A percentile compares a stretch with the other conserved stretches of the same genome.
Conservation (phyloP, 1,139 yeast species). For the Lodderomyces theae region DNA sequence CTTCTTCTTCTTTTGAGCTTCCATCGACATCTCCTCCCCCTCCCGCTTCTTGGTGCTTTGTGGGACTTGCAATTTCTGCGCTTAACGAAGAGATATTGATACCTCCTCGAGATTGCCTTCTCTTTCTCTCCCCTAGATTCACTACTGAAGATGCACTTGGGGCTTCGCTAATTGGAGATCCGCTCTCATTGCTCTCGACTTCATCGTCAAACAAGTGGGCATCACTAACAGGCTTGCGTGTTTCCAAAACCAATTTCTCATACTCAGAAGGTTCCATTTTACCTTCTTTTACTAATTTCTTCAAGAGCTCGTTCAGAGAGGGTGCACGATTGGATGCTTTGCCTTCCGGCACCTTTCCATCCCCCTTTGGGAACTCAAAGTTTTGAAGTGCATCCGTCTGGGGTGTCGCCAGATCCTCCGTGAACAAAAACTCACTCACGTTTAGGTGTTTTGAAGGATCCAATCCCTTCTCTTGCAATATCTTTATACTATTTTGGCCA, state of each 20-base stretch:
- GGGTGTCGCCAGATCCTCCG: slow-evolving; percentile 10
- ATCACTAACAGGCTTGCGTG: slow-evolving; percentile 23
- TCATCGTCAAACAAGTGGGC: slow-evolving; percentile 33
- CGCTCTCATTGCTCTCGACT: slow-evolving; percentile 18
- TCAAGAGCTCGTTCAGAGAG: slow-evolving; percentile 24
- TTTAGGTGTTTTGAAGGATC: slow-evolving; percentile 43
- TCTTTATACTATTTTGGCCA: slow-evolving; percentile 46
- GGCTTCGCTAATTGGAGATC: slow-evolving; percentile 9
- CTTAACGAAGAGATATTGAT: slow-evolving; percentile 16
- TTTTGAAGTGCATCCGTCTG: slow-evolving; percentile 4
- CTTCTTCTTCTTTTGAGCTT: slow-evolving; percentile 1
- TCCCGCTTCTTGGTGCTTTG: no score
- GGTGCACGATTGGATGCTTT: slow-evolving; percentile 2
- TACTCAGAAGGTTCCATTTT: slow-evolving; percentile 25
- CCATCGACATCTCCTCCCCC: neutral
- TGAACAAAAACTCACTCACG: slow-evolving; percentile 39
- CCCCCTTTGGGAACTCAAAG: slow-evolving; percentile 1
- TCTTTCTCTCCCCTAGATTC: slow-evolving; percentile 14
- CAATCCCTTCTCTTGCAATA: slow-evolving; percentile 37
- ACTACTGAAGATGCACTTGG: slow-evolving; percentile 12
- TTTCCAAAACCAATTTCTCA: slow-evolving; percentile 25
- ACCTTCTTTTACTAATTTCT: slow-evolving; percentile 27
- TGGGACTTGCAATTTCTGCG: neutral
- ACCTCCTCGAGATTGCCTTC: slow-evolving; percentile 33
- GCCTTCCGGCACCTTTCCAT: neutral